These are phyloP conservation scores for Nannochloropsis granulata DNA, from an alignment of 108 stramenopile species.

Conservation along the genomic window DNA sequence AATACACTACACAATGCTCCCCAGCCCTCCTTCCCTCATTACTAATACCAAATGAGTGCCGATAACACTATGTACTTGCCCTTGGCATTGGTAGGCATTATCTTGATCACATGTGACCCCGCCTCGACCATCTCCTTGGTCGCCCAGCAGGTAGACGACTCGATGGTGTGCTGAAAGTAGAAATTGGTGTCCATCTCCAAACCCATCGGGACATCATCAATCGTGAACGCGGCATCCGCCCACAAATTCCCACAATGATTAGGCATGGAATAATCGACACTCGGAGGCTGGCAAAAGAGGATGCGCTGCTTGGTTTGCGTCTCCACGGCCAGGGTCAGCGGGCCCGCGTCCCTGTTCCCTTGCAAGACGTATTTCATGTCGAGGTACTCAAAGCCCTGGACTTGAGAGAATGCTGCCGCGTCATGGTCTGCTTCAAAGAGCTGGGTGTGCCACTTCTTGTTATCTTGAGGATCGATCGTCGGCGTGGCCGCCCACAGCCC, in stretches of 20 bases:
- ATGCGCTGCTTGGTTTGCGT: not conserved
- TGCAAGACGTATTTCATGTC: not conserved
- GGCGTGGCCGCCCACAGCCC: not conserved
- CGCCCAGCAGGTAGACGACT: not conserved
- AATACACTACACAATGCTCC: too few relatives aligned
- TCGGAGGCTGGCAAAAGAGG: not conserved
- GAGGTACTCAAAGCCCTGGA: not conserved
- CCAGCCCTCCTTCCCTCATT: not conserved
- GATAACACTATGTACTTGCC: not conserved
- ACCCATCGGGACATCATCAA: not conserved
- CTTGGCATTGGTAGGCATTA: not conserved
- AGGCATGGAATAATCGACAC: not conserved
- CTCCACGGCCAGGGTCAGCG: not conserved
- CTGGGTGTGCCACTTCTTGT: not conserved
- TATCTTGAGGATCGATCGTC: not conserved
- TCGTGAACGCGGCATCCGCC: not conserved
- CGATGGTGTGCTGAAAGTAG: not conserved
- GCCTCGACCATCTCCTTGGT: not conserved
- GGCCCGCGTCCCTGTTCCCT: not conserved
- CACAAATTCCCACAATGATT: not conserved
- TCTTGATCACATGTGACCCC: not conserved
- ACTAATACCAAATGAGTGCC: not conserved
- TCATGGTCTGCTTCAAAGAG: not conserved
- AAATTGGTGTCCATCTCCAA: not conserved
- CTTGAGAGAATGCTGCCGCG: not conserved